Evolutionary conservation across 345 rosid species (phyloP), one percentile per base, ranked within the genome.

Genomic region (Salix caprea): DNA sequence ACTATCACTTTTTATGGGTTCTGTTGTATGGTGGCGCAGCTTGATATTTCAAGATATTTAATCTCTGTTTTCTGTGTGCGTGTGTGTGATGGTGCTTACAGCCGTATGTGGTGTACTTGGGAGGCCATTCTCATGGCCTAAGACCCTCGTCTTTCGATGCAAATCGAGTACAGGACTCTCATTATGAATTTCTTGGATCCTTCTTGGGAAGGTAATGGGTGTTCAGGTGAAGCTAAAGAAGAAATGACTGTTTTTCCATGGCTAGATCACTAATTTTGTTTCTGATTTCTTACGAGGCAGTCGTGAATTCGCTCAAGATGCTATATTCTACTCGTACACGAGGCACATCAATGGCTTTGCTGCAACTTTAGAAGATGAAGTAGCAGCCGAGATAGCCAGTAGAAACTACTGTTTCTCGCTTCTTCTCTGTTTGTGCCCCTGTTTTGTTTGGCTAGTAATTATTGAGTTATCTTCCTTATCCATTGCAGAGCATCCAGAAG

Each of bases 401-500:
- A 78, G 77, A 30, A 54, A 28, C 44, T 3, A 14, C 28, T 44
- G 23, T 10, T 5, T 13, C 34, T 30, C 19, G 24, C 70, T 79
- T 0, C 64, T 60, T 70, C 37, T 54, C 48, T 66, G 73, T 71
- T 48, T 48, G 5, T 46, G 71, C 34, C 34, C 24, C 75, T 32
- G 14, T 69, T 6, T 4, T 21, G 5, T 26, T 46, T 61, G 12
- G 4, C 6, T 18, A 2, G 15, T 34, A 34, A 21, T 4, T 54
- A 7, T 3, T 8, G 23, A 16, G 7, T 0, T 9, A 19, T 77
- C 12, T 4, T 65, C 5, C 7, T 19, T 54, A 10, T 18, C 68
- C 65, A 71, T 58, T 71, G 76, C 82, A 90, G 94, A 85, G 58
- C 89, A 89, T 71, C 94, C 93, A 58, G 56, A 79, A 52, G 94